These are phyloP conservation scores for Hygrophorus russula DNA, from an alignment of 768 basidiomycete genomes.

Conservation along the genomic window DNA sequence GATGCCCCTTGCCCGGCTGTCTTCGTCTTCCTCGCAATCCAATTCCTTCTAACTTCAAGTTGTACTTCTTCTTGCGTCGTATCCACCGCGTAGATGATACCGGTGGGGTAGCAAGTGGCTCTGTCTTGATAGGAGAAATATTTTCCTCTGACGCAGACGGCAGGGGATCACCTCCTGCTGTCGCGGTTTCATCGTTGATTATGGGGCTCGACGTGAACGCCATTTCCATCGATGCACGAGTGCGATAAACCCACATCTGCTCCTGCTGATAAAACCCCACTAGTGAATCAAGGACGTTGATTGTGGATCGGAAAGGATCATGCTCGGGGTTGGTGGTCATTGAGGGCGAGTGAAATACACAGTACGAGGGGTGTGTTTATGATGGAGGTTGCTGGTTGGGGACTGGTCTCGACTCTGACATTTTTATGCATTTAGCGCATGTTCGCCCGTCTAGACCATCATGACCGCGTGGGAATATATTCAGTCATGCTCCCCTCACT, in stretches of 20 bases:
- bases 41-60: conserved; percentile 28
- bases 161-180: neutral
- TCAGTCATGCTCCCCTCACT: conserved; percentile 6
- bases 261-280: conserved; percentile 60
- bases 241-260: conserved; percentile 61
- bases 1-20: conserved; percentile 8
- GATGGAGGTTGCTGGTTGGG: no score
- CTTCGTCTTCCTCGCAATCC: conserved; percentile 11
- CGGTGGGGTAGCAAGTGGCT: conserved; percentile 16
- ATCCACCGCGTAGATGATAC: conserved; percentile 31
- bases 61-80: conserved; percentile 49
- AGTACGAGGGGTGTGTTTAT: conserved; percentile 13
- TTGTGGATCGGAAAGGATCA: conserved; percentile 32
- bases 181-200: conserved; percentile 6
- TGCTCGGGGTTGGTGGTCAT: conserved; percentile 16
- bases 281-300: conserved; percentile 51
- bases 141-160: conserved; percentile 7
- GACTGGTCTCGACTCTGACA: neutral
- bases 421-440: neutral
- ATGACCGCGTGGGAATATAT: neutral
- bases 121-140: conserved; percentile 16
- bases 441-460: neutral
- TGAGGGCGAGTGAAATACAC: conserved; percentile 21
- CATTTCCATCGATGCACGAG: conserved; percentile 48
- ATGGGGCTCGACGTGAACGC: conserved; percentile 20